Evolutionary conservation across 768 basidiomycete genomes (phyloP), one percentile per base, ranked within the genome.

Genomic region (Naematelia aurantialba): DNA sequence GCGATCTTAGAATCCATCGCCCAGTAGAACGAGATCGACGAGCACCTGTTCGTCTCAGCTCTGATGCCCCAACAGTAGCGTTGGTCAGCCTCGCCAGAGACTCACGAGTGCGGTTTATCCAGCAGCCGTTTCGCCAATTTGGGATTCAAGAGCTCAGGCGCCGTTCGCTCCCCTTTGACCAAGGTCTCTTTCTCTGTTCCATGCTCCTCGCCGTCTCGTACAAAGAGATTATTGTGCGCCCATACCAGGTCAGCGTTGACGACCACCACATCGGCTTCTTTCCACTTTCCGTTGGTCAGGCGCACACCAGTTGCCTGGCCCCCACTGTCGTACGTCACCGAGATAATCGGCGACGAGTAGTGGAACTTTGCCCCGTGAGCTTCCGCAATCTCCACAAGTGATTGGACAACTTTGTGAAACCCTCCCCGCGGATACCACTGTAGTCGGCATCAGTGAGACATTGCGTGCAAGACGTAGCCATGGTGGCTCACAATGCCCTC

Each of bases 1-100:
- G 69, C 67, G 22, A 77, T 67, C 29, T 59, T 71, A 24, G 73
- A 63, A 52, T 79, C 71, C 70, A 80, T 76, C 1, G 76, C 74
- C 80, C 80, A 80, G 67, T 80, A 80, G 63, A 80, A 79, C 24
- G 75, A 77, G 55, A 80, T 79, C 4, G 72, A 73, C 2, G 79
- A 79, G 69, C 80, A 80, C 5, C 74, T 75, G 45, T 2, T 8
- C 12, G 12, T 10, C 19, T 42, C 56, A 65, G 52, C 45, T 4
- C 13, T 4, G 22, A 14, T 17, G 30, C 13, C 21, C 17, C 26
- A 5, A 0, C 21, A 17, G 26, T 25, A 17, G 11, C 13, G 13
- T 10, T 42, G 31, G 1, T 47, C 11, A 31, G 12, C 4, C 44
- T 1, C 3, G 45, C 48, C 26, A 44, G 10, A 30, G 47, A 61